These are phyloP conservation scores for Starmerella ratchasimensis DNA, from an alignment of 805 yeast genomes.

Conservation along the genomic window DNA sequence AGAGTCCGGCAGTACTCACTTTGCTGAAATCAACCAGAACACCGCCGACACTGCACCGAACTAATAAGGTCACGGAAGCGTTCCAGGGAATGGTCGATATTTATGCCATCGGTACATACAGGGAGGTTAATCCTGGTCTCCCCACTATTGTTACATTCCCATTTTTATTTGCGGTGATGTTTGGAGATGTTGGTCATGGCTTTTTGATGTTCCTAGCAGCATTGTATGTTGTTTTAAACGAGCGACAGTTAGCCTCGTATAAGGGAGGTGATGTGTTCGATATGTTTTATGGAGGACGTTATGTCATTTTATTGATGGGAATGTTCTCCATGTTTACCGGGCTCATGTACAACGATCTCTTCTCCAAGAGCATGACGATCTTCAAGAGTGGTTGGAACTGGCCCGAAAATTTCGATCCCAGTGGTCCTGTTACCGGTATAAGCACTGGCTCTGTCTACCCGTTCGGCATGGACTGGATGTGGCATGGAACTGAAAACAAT, in stretches of 20 bases:
- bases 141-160: conserved; percentile 95
- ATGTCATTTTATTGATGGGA: conserved; percentile 86
- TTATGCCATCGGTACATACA: conserved; percentile 83
- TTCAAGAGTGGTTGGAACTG: conserved; percentile 88
- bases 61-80: conserved; percentile 88
- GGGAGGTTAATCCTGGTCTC: conserved; percentile 91
- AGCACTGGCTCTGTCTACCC: conserved; percentile 54
- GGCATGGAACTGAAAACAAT: conserved; percentile 96
- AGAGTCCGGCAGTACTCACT: conserved; percentile 35
- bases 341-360: conserved; percentile 79
- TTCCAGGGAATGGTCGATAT: conserved; percentile 92
- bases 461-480: conserved; percentile 80
- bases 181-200: conserved; percentile 97
- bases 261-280: conserved; percentile 87
- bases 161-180: conserved; percentile 97
- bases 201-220: conserved; percentile 68
- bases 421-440: conserved; percentile 54
- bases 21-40: conserved; percentile 52
- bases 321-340: conserved; percentile 92
- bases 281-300: conserved; percentile 91
- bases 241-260: conserved; percentile 50
- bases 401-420: conserved; percentile 45
- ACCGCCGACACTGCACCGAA: conserved; percentile 90
- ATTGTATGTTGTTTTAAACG: conserved; percentile 54
- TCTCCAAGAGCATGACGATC: conserved; percentile 78